A percentile compares a stretch with the other conserved stretches of the same genome.
These are phyloP conservation scores for Chaetomium olivaceum DNA, from an alignment of 2,329 filamentous ascomycete species.

Conservation along the genomic window DNA sequence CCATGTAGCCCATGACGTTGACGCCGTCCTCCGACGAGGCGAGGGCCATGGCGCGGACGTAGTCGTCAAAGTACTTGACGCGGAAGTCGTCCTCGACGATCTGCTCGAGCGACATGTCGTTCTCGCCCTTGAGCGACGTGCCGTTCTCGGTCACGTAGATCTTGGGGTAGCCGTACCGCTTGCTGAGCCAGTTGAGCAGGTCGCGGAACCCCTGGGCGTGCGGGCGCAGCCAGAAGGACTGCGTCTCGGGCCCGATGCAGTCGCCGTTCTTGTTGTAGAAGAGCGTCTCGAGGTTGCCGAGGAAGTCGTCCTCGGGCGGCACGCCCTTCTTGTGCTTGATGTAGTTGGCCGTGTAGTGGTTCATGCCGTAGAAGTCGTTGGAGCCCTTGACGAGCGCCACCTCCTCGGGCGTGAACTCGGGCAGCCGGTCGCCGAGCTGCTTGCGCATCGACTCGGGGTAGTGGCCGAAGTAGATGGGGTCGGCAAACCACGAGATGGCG, in stretches of 20 bases:
- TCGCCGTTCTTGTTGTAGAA: constrained; percentile 71
- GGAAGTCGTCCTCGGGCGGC: constrained; percentile 65
- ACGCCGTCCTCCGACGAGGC: constrained; percentile 72
- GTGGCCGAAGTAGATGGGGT: constrained; percentile 80
- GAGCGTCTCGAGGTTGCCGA: constrained; percentile 73
- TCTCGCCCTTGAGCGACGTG: constrained; percentile 80
- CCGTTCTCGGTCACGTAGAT: constrained; percentile 92
- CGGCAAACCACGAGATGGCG: constrained; percentile 83
- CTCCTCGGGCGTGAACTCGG: constrained; percentile 72
- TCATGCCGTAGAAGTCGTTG: constrained; percentile 94
- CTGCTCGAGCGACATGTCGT: constrained; percentile 67
- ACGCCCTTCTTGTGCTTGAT: constrained; percentile 69
- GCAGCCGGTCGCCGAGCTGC: constrained; percentile 77
- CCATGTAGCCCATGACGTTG: constrained; percentile 77
- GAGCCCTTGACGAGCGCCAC: constrained; percentile 74
- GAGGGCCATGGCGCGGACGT: constrained; percentile 74
- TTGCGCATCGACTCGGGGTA: constrained; percentile 82
- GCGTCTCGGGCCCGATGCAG: constrained; percentile 77
- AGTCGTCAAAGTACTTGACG: constrained; percentile 74
- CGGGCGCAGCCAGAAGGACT: constrained; percentile 78
- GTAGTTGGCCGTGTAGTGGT: constrained; percentile 89
- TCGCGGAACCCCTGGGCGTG: constrained; percentile 75
- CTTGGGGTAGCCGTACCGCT: constrained; percentile 71
- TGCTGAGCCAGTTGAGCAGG: constrained; percentile 73
- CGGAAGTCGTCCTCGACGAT: constrained; percentile 82